Base-by-base conservation (phyloP, 2,329 filamentous ascomycete genomes). In the Fusarium scirpi region DNA sequence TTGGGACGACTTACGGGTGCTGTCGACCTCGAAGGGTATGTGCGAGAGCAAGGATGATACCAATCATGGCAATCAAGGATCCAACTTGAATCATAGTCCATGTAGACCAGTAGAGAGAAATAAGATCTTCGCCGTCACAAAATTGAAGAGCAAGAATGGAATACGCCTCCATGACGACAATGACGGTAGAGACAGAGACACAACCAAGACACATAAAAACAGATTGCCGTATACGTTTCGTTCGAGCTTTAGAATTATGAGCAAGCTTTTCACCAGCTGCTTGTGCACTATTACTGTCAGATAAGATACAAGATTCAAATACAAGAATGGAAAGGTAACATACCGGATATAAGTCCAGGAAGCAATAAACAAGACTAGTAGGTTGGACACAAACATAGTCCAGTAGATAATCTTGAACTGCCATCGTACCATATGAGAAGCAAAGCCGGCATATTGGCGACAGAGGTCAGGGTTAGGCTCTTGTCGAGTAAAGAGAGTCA, bases 1-100 rank as follows among this genome's bases (percentile, higher is more conserved):
- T 2, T 38, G 10, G 34, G 34, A 38, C 11, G 9, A 80, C 85
- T 79, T 70, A 87, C 80, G 87, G 87, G n/a, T 86, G 84, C 62
- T 82, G 82, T 51, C 83, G 79, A 41, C 86, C 80, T 40, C 81
- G 80, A 11, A 88, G 73, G 5, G 83, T 81, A 66, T 89, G 85
- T 38, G 82, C 81, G 27, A 88, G 77, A 40, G 86, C 83, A 5
- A 89, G 78, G 46, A 87, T 83, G 65, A 89, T 85, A 29, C 87
- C 87, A 15, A 85, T 75, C 72, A 89, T 87, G 62, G 87, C 87
- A 38, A 89, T 88, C 64, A 87, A 78, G 3, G 85, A 85, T 8
- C 87, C 87, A 4, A 89, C 78, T 70, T 89, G 87, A 8, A 88
- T 79, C 82, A 88, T 86, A 24, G 86, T 87, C 86, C 87, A 89